Base-by-base conservation (phyloP, 768 basidiomycete species). In the Mycena venus region DNA sequence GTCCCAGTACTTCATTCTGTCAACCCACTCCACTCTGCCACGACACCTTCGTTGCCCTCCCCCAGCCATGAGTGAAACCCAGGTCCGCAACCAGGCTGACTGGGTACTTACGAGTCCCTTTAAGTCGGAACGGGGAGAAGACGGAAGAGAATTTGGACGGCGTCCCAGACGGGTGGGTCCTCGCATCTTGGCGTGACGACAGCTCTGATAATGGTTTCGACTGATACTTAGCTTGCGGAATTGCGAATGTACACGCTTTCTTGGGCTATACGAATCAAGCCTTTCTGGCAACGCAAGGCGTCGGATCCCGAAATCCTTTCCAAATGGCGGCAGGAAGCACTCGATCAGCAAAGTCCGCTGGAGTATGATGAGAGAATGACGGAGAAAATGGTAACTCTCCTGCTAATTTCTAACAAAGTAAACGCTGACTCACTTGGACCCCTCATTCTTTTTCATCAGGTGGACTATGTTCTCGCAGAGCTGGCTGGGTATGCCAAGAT, bases 401-500 rank as follows among this genome's bases (percentile, higher is more conserved):
- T 38, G 36, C 36, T 38, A 38, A 38, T 25, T 51, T 51, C 42
- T 44, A 38, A 38, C 19, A 23, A 21, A 10, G 2, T 49, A 44
- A 17, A 10, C 17, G n/a, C 47, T 49, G 47, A 10, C 21, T 49
- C 21, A 21, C 17, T 49, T n/a, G 17, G n/a, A n/a, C 23, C n/a
- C 1, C 9, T n/a, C 27, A 25, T 23, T 36, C 4, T 42, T 29
- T 21, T 23, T 36, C 29, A 70, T 36, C 40, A 75, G 67, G 53
- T 73, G 23, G 68, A 78, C 40, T 78, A 73, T 59, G 74, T 78
- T 21, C 56, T 78, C 4, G 72, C 66, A 4, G 77, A 78, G 72
- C 44, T 78, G 38, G 40, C 34, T 3, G 77, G 58, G 7, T 73
- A 78, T 51, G 68, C 56, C 27, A 64, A 47, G 17, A 63, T 75